Conservation (phyloP, 805 yeast species). For the Hanseniaspora thailandica region DNA sequence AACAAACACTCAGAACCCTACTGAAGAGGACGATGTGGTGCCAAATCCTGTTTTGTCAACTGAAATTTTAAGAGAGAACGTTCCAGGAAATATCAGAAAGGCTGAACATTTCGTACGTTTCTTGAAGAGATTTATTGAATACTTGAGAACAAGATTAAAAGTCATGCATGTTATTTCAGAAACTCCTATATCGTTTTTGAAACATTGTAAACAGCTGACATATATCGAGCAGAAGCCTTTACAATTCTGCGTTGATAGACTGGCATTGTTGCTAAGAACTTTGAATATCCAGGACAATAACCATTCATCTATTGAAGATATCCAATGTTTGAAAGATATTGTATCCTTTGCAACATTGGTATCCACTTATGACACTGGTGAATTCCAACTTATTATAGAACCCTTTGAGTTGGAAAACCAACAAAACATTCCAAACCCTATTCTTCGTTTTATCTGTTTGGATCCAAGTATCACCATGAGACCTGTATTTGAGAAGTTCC, state of each 20-base stretch:
- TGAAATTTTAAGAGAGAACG: constrained; percentile 80
- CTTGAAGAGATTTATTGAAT: constrained; percentile 82
- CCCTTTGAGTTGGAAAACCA: constrained; percentile 93
- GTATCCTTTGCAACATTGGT: constrained; percentile 95
- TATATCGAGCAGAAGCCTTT: constrained; percentile 87
- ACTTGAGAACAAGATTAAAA: constrained; percentile 92
- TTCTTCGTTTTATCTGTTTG: constrained; percentile 80
- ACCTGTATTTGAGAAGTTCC: constrained; percentile 88
- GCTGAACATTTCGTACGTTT: constrained; percentile 96
- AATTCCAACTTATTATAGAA: constrained; percentile 77
- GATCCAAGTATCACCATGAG: constrained; percentile 97
- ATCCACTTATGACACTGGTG: constrained; percentile 84
- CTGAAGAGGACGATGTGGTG: constrained; percentile 37
- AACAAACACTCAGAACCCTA: constrained; percentile 35
- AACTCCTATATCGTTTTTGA: constrained; percentile 84
- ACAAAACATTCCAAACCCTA: constrained; percentile 91
- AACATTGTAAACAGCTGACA: constrained; percentile 85
- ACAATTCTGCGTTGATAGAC: constrained; percentile 80
- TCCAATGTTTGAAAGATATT: constrained; percentile 82
- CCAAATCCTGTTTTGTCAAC: constrained; percentile 78
- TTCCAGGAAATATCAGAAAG: constrained; percentile 92
- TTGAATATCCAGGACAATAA: constrained; percentile 57
- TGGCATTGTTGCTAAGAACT: constrained; percentile 78
- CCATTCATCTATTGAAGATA: constrained; percentile 55
- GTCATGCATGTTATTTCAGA: constrained; percentile 96